Evolutionary conservation across 164 flowering plant genomes (phyloP), one percentile per base, ranked within the genome.

Genomic region (Vitis rotundifolia): DNA sequence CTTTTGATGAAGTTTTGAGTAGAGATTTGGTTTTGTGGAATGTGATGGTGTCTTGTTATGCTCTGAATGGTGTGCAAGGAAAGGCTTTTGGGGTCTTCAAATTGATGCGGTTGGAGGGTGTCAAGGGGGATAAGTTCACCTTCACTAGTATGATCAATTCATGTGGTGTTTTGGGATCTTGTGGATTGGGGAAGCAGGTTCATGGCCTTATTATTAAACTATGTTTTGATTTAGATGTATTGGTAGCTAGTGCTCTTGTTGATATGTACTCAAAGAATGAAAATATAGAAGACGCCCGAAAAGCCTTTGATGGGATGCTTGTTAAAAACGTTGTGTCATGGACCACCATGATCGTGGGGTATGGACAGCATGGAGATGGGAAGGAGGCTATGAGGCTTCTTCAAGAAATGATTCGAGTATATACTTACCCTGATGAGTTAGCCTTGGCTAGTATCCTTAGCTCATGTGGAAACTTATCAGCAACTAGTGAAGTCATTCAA

Each of bases 261-360:
- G 86, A 87, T 73, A 81, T 87, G 91, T 91, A 88, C 66, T 80
- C 80, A 1, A 88, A 88, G 76, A 85, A 65, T 75, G 78, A 59
- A 12, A 56, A 28, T 61, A 52, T 86, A 62, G 63, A 49, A 19
- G 86, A 84, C 73, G 93, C 90, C 53, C 80, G 83, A 5, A 81
- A 68, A 68, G 81, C 72, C 71, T 88, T 91, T 73, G 85, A 91
- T 75, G 75, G 55, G 26, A 87, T 88, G 88, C 47, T 10, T 11
- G 61, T 49, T 26, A 81, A 79, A 29, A 90, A 85, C 78, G 58
- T 77, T 13, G 87, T 87, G 19, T 81, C 93, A 8, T 92, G 95
- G 95, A 90, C 77, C 60, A 82, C 91, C 9, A 79, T 89, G 81
- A 72, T 87, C 47, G 94, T 87, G 62, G 95, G 88, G 15, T 87